Base-by-base conservation (phyloP, 495 filamentous ascomycete genomes). In the Mytilinidion resinicola region DNA sequence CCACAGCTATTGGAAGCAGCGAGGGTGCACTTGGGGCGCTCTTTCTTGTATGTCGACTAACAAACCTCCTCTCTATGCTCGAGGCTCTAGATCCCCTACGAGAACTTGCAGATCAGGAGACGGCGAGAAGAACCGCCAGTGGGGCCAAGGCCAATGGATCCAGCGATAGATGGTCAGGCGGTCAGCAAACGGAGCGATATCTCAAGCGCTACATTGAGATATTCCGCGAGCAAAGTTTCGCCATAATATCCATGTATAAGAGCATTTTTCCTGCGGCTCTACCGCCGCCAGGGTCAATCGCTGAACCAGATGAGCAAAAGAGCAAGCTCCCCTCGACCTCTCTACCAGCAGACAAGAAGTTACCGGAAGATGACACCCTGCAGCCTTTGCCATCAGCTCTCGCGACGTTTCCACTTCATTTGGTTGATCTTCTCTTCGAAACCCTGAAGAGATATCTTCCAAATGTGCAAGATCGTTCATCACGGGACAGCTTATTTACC, bases 131-230 rank as follows among this genome's bases (percentile, higher is more conserved):
- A 25, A 44, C 46, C 19, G 49, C 33, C n/a, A 41, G 19, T 9
- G 60, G n/a, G 4, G 34, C n/a, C 12, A 48, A 66, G 57, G n/a
- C 2, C 9, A 62, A 62, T 11, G 51, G 49, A 12, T 61, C 67
- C 39, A 64, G 59, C 14, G 61, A 64, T 17, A 72, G 76, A 6
- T 88, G 86, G 85, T 81, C 85, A 0, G 82, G 80, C 6, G 93
- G 92, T 0, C 89, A 95, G 66, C 93, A 98, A 67, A 96, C 91
- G 1, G 95, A 96, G 67, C 80, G 89, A 21, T 99, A 90, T 63
- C 75, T 99, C 38, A 99, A 99, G 70, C 78, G 89, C 52, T 99
- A 95, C 74, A 86, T 99, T 64, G 95, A 99, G 70, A 95, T 97
- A 33, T 97, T 96, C 73, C 87, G 95, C 52, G 95, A 99, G 73